Conservation (phyloP, 371 early-diverging fungal species). For the Fennellomyces sp. region DNA sequence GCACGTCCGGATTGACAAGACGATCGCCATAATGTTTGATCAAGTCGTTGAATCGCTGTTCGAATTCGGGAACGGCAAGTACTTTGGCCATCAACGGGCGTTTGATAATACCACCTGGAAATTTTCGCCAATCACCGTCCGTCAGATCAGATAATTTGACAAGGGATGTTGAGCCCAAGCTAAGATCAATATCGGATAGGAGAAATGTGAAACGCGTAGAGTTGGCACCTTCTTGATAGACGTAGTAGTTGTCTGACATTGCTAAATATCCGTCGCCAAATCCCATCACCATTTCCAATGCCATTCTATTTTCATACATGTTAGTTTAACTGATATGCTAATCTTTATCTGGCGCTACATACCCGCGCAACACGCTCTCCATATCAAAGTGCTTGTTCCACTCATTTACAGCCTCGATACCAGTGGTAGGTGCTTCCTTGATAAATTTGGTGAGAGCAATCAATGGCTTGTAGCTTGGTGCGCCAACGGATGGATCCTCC, state of each 20-base stretch:
- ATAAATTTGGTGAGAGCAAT: slow-evolving; percentile 35
- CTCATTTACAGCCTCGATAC: not conserved
- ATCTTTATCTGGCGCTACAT: too few relatives aligned
- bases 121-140: slow-evolving; percentile 26
- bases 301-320: too few relatives aligned
- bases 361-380: slow-evolving; percentile 36
- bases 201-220: slow-evolving; percentile 21
- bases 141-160: not conserved
- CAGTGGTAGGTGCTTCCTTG: slow-evolving; percentile 24
- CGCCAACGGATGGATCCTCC: slow-evolving; percentile 15
- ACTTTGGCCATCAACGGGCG: not conserved
- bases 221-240: slow-evolving; percentile 12
- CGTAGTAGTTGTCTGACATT: slow-evolving; percentile 36
- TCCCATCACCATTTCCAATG: slow-evolving; percentile 34
- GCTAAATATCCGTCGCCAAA: slow-evolving; percentile 38
- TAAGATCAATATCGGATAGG: slow-evolving; percentile 34
- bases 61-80: slow-evolving; percentile 19
- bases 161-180: slow-evolving; percentile 20
- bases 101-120: slow-evolving; percentile 15
- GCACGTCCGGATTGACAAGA: slow-evolving; percentile 17
- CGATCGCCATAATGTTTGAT: slow-evolving; percentile 16
- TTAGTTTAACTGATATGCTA: too few relatives aligned
- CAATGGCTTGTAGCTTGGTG: slow-evolving; percentile 17
- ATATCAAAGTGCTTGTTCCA: slow-evolving; percentile 34
- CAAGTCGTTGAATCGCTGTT: slow-evolving; percentile 22